phyloP scores from a whole-genome alignment of 768 basidiomycete species.

The Russula compacta region DNA sequence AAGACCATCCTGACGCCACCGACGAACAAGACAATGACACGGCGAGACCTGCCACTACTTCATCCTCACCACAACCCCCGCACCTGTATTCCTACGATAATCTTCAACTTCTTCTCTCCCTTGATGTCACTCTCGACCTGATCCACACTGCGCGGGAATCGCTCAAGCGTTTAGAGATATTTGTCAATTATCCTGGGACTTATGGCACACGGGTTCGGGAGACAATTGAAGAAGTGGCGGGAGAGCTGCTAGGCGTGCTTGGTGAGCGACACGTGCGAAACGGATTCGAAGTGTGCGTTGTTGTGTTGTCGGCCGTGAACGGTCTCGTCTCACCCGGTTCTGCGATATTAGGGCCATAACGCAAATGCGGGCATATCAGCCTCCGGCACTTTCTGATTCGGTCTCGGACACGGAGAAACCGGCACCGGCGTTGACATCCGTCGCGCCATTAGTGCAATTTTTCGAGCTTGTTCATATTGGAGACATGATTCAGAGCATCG shows the following conservation, averaged over 20 bases:
- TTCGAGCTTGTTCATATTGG: conserved; percentile 96
- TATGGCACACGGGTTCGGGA: conserved; percentile 84
- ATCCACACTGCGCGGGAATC: conserved; percentile 91
- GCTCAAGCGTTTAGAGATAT: conserved; percentile 87
- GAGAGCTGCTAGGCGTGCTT: conserved; percentile 69
- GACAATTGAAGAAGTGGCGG: conserved; percentile 90
- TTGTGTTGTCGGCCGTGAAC: background rate
- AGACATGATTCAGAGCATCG: conserved; percentile 95
- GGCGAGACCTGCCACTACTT: conserved; percentile 12
- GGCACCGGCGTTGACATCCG: conserved; percentile 26
- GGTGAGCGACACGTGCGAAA: conserved; percentile 69
- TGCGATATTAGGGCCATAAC: conserved; percentile 58
- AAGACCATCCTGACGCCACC: conserved; percentile 8
- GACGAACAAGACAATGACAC: conserved; percentile 14
- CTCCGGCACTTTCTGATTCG: conserved; percentile 48
- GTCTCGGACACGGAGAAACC: conserved; percentile 56
- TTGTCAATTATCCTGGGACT: conserved; percentile 76
- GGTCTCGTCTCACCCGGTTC: background rate
- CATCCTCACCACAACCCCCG: conserved; percentile 22
- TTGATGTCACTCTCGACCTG: conserved; percentile 84
- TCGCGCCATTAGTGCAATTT: conserved; percentile 91
- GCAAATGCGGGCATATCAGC: conserved; percentile 84
- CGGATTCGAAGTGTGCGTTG: conserved; percentile 54
- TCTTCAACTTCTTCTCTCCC: conserved; percentile 82
- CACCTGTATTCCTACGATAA: conserved; percentile 32